Evolutionary conservation across 768 basidiomycete species (phyloP), one percentile per base, ranked within the genome.

Genomic region (Lactifluus volemus): DNA sequence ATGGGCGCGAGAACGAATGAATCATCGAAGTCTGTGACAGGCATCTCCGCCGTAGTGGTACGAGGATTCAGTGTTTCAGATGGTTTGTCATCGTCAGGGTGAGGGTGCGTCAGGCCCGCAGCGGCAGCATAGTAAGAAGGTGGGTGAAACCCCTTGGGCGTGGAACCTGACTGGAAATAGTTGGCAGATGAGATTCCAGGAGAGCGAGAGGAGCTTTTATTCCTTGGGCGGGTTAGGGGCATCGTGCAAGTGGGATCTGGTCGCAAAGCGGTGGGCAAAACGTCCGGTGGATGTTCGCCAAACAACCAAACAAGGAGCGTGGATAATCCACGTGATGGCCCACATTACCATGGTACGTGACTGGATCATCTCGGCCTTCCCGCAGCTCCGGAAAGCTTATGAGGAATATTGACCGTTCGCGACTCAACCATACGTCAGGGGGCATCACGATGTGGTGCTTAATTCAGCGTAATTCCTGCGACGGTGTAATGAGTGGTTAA

Each of bases 101-200:
- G 41, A 25, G 53, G 29, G 55, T 64, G 62, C 5, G 60, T 53
- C 12, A 72, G 1, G 7, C 68, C 68, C 21, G 73, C 73, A 5
- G 73, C 73, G 2, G 73, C 73, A 53, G 73, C 73, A 62, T 74
- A 74, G 60, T 72, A 70, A 25, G 73, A 73, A 0, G 73, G 73
- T 4, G 73, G 73, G 7, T 68, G 63, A 47, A 74, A 74, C 5
- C 64, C 59, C 10, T 69, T 71, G 29, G 68, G 63, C 7, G 65
- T 54, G 12, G 59, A 49, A 49, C 39, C 48, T 30, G 56, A 55
- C 44, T 61, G 63, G 15, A 66, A 58, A 32, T 55, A 58, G 15
- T 25, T 55, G 5, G 60, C 56, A 51, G 62, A 62, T 12, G 63
- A 63, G 41, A 65, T 63, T 25, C 62, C 62, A 15, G 64, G 62